phyloP scores from a whole-genome alignment of 306 rosid genomes.

The Pyrus pyrifolia region DNA sequence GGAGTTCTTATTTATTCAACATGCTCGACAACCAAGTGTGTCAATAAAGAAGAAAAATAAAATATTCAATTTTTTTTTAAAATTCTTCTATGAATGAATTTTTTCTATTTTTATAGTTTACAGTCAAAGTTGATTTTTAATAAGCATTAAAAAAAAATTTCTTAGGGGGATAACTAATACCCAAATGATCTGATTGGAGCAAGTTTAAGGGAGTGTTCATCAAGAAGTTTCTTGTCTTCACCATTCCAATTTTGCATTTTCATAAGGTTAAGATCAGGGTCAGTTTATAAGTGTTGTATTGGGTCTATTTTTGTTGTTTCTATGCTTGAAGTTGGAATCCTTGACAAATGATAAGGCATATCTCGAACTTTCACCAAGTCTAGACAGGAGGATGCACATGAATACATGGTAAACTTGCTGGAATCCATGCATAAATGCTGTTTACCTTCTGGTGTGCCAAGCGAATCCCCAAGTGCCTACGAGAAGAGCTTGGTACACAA shows the following conservation, averaged over 20 bases:
- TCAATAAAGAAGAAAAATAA: background rate
- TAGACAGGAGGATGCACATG: conserved; percentile 98
- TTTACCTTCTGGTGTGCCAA: conserved; percentile 87
- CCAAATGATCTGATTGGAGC: background rate
- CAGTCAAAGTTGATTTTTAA: background rate
- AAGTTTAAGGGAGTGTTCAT: background rate
- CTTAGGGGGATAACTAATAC: background rate
- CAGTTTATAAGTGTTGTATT: background rate
- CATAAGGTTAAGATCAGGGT: background rate
- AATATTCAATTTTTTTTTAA: background rate
- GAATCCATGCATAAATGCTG: conserved; percentile 98
- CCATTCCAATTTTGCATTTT: background rate
- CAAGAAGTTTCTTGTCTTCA: background rate
- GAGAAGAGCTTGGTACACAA: conserved; percentile 96
- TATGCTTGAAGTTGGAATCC: conserved; percentile 31
- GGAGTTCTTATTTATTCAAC: background rate
- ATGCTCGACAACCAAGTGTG: background rate
- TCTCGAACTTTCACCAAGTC: conserved; percentile 77
- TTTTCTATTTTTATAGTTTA: background rate
- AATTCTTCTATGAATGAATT: background rate
- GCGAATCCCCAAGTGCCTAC: conserved; percentile 88
- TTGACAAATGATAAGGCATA: conserved; percentile 63
- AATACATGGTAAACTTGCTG: conserved; percentile 97
- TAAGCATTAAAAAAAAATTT: background rate
- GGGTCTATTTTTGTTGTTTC: background rate